Evolutionary conservation across 495 filamentous ascomycete species (phyloP).

Genomic region (Penicillium lividum): DNA sequence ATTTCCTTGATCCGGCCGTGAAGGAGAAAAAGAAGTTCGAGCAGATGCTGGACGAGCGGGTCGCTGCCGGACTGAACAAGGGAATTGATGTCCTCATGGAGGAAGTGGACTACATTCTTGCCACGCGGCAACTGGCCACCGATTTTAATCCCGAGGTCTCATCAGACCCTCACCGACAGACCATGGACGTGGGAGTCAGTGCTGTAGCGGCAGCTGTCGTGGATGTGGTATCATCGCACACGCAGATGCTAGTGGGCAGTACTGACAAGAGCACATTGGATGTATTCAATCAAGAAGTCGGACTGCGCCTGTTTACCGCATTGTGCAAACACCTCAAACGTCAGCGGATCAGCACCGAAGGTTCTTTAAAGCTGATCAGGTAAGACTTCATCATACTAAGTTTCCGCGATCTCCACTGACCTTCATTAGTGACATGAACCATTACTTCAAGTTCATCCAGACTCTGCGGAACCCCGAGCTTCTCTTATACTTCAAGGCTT

Average conservation of each 20-base stretch:
- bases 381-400: conserved; percentile 25
- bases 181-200: conserved; percentile 78
- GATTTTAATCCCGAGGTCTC: conserved; percentile 83
- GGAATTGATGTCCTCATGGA: conserved; percentile 98
- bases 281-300: conserved; percentile 98
- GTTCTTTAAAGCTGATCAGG: conserved; percentile 89
- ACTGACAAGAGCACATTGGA: conserved; percentile 97
- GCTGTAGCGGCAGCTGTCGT: conserved; percentile 75
- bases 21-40: conserved; percentile 98
- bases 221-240: conserved; percentile 84
- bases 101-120: conserved; percentile 93
- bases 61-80: conserved; percentile 93
- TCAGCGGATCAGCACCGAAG: conserved; percentile 86
- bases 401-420: conserved; percentile 8
- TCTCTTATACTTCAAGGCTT: conserved; percentile 83
- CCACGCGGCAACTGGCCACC: conserved; percentile 79
- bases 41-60: conserved; percentile 97
- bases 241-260: conserved; percentile 84
- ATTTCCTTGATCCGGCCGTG: conserved; percentile 88
- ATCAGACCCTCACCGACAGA: conserved; percentile 43
- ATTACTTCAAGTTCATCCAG: conserved; percentile 82
- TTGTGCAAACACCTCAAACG: conserved; percentile 97
- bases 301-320: conserved; percentile 82
- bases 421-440: conserved; percentile 79
- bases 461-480: conserved; percentile 81